Conservation (phyloP, 192 early-diverging fungal species). For the Funneliformis mosseae region DNA sequence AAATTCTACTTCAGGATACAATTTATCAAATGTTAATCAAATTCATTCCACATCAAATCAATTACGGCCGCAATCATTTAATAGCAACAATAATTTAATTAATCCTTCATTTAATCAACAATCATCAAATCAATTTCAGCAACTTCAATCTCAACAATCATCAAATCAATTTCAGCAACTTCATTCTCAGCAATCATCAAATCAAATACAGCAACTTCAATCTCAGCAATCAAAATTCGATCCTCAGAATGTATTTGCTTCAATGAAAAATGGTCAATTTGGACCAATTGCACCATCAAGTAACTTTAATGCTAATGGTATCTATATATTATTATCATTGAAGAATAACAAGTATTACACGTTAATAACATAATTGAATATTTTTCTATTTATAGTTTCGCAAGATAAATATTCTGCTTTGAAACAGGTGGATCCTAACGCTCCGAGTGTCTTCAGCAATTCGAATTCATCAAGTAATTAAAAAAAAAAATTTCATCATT, state of each 20-base stretch:
- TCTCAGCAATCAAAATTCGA: constrained; percentile 30
- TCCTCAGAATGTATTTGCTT: constrained; percentile 36
- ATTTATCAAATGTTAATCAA: background rate
- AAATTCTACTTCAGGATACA: background rate
- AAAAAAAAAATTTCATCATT: background rate
- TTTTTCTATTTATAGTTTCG: background rate
- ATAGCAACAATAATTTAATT: background rate
- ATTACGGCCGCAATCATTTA: background rate
- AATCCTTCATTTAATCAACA: background rate
- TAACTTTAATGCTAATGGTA: background rate
- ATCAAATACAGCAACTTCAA: constrained; percentile 27
- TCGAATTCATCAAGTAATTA: background rate
- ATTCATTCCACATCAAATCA: background rate
- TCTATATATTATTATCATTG: background rate
- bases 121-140: constrained; percentile 19
- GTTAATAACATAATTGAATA: background rate
- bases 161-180: constrained; percentile 21
- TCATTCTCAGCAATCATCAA: background rate
- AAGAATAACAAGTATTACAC: background rate
- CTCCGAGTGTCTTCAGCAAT: constrained; percentile 18
- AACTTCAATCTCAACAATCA: constrained; percentile 38
- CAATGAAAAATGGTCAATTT: constrained; percentile 30
- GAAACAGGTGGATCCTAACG: constrained; percentile 10
- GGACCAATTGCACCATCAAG: constrained; percentile 18
- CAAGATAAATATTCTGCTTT: constrained; percentile 21